Evolutionary conservation across 2,329 filamentous ascomycete genomes (phyloP).

Genomic region (Paecilomyces formosus): DNA sequence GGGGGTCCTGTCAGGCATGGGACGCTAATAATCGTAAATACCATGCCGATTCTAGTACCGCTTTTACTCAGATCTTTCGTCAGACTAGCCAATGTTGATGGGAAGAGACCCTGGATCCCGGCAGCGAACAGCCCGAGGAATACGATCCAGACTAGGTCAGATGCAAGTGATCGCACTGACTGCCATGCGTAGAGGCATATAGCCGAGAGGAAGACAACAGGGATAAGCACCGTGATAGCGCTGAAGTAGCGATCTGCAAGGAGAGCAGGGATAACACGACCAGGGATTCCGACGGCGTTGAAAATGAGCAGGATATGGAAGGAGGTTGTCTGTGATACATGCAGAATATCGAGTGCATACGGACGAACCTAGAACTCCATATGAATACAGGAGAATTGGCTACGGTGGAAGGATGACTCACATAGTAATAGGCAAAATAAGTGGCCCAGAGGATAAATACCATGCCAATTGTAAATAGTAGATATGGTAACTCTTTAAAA

Average conservation of each 20-base stretch:
- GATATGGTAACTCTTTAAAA: constrained; percentile 52
- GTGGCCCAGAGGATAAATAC: constrained; percentile 43
- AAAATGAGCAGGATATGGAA: constrained; percentile 51
- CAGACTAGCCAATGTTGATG: constrained; percentile 33
- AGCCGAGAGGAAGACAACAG: constrained; percentile 39
- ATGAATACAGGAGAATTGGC: background rate
- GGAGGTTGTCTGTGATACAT: constrained; percentile 38
- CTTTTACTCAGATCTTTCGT: constrained; percentile 41
- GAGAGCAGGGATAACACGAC: constrained; percentile 46
- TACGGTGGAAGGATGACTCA: constrained; percentile 26
- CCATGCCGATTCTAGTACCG: constrained; percentile 43
- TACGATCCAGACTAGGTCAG: constrained; percentile 29
- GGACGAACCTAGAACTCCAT: constrained; percentile 12
- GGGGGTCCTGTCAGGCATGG: constrained; percentile 40
- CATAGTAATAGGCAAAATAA: constrained; percentile 54
- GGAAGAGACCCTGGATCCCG: constrained; percentile 40
- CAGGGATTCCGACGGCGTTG: constrained; percentile 50
- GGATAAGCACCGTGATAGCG: constrained; percentile 49
- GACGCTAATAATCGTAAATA: constrained; percentile 38
- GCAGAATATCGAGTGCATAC: constrained; percentile 37
- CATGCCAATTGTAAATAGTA: constrained; percentile 40
- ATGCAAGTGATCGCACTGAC: constrained; percentile 34
- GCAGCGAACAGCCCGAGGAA: constrained; percentile 38
- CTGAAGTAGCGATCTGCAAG: constrained; percentile 49
- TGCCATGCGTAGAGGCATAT: constrained; percentile 51